A percentile compares a stretch with the other conserved stretches of the same genome.
phyloP scores from a whole-genome alignment of 345 rosid species.

The Pelargonium nanum region DNA sequence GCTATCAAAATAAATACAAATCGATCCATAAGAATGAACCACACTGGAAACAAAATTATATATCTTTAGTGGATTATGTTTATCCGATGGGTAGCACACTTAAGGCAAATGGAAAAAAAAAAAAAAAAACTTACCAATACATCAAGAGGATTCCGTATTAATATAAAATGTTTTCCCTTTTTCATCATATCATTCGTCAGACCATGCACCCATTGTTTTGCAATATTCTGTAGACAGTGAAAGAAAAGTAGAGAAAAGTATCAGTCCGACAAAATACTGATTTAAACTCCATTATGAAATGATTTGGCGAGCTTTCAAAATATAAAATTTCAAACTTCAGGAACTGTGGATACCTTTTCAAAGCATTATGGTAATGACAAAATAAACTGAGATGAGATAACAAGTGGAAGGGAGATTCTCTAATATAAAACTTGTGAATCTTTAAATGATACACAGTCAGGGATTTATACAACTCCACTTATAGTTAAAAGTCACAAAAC shows the following conservation, averaged over 20 bases:
- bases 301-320: background rate
- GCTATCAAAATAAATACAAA: no score
- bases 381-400: background rate
- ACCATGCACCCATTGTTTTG: slow-evolving; percentile 52
- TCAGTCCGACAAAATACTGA: background rate
- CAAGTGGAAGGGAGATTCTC: background rate
- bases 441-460: background rate
- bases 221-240: slow-evolving; percentile 41
- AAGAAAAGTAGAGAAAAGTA: background rate
- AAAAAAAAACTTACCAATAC: slow-evolving; percentile 38
- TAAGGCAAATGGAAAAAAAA: background rate
- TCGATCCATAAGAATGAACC: no score
- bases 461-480: background rate
- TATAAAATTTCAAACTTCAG: background rate
- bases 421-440: background rate
- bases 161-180: slow-evolving; percentile 73
- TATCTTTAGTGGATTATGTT: background rate
- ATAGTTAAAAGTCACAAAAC: background rate
- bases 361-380: background rate
- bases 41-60: background rate
- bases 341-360: background rate
- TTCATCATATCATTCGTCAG: slow-evolving; percentile 55
- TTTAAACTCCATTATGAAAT: no score
- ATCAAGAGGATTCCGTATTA: slow-evolving; percentile 68
- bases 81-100: background rate